phyloP scores from a whole-genome alignment of 352 stramenopile genomes.

The Albugo laibachii region DNA sequence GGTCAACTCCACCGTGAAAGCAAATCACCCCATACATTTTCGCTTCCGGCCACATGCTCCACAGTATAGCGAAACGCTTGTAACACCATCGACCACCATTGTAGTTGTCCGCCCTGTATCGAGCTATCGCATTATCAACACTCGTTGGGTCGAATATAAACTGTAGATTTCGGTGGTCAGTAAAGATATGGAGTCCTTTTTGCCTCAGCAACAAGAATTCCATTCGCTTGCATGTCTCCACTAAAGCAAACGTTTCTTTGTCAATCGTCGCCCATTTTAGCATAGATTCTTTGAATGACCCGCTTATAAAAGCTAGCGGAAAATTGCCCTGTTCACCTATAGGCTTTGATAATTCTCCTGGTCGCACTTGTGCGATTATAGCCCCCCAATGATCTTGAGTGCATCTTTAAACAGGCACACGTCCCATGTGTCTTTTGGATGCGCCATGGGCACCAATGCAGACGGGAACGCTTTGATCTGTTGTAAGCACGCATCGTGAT shows the following conservation, averaged over 20 bases:
- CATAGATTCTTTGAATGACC: slow-evolving; percentile 1
- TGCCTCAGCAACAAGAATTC: slow-evolving; percentile 7
- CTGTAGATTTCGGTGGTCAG: slow-evolving; percentile 10
- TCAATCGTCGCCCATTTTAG: slow-evolving; percentile 8
- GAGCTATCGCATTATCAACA: slow-evolving; percentile 1
- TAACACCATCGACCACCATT: slow-evolving; percentile 9
- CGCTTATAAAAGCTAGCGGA: slow-evolving; percentile 8
- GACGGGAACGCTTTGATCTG: background rate
- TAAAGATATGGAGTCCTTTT: slow-evolving; percentile 7
- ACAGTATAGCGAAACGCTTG: slow-evolving; percentile 8
- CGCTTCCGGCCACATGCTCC: slow-evolving; percentile 3
- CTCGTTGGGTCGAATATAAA: slow-evolving; percentile 10
- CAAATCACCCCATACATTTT: slow-evolving; percentile 18
- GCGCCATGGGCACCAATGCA: slow-evolving; percentile 4
- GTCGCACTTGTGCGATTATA: background rate
- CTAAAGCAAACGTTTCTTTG: slow-evolving; percentile 11
- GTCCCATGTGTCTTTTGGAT: background rate
- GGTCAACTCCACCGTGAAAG: slow-evolving; percentile 8
- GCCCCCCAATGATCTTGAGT: background rate
- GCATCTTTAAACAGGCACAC: slow-evolving; percentile 1
- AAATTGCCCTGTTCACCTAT: background rate
- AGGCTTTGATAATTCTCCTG: background rate
- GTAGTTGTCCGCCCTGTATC: slow-evolving; percentile 13
- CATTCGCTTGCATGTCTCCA: slow-evolving; percentile 9
- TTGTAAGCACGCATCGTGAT: background rate